phyloP scores from a whole-genome alignment of 768 basidiomycete genomes.

The Leccinum disarticulatum region DNA sequence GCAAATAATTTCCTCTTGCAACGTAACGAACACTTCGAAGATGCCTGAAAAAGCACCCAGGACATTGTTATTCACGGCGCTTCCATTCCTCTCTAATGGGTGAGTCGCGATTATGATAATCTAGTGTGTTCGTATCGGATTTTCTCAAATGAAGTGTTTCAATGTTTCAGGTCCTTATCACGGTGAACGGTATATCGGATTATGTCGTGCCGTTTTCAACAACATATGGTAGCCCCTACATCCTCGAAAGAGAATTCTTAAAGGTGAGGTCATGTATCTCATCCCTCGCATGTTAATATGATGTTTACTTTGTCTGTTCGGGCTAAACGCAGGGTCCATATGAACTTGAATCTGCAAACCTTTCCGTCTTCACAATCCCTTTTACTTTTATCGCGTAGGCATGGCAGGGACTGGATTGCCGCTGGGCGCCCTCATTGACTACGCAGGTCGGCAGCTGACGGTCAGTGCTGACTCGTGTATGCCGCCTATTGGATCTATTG shows the following conservation, averaged over 20 bases:
- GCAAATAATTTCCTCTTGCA: not conserved
- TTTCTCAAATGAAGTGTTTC: not conserved
- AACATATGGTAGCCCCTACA: slow-evolving; percentile 26
- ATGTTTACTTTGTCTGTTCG: not conserved
- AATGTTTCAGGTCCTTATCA: slow-evolving; percentile 21
- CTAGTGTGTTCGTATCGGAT: too few relatives aligned
- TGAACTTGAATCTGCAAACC: not conserved
- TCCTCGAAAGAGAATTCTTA: slow-evolving; percentile 26
- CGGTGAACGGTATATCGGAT: slow-evolving; percentile 29
- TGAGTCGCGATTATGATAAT: slow-evolving; percentile 6
- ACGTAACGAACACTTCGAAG: slow-evolving; percentile 5
- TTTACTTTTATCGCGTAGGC: slow-evolving; percentile 12
- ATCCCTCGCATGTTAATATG: not conserved
- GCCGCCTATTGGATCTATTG: not conserved
- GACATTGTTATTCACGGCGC: slow-evolving; percentile 18
- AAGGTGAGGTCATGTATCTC: slow-evolving; percentile 14
- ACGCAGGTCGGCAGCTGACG: slow-evolving; percentile 17
- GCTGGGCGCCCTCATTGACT: slow-evolving; percentile 1
- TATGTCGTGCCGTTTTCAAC: slow-evolving; percentile 30
- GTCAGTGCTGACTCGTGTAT: not conserved
- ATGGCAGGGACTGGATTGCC: slow-evolving; percentile 23
- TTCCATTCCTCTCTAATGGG: slow-evolving; percentile 30
- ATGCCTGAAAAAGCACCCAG: slow-evolving; percentile 8
- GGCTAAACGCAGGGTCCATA: slow-evolving; percentile 21
- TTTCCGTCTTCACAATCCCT: not conserved